Percentiles rank a stretch among this genome's conserved stretches.
Conservation (phyloP, 1,284 basidiomycete genomes). For the Trichosporon asahii region DNA sequence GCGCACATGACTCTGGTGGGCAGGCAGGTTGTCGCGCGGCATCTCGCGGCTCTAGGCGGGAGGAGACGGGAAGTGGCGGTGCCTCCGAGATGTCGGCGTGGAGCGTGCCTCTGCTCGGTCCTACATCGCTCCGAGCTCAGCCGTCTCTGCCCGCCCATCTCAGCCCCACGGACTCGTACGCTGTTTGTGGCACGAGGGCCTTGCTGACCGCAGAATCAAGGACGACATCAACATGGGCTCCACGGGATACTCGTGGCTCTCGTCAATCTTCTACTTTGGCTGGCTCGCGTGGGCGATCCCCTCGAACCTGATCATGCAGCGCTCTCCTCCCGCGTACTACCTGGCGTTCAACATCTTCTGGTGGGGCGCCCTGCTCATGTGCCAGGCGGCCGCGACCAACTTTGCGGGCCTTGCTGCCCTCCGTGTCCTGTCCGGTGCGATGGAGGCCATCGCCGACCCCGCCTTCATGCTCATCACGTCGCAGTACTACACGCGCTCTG, state of each 20-base stretch:
- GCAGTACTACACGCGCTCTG: conserved; percentile 47
- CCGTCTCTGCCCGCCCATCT: background rate
- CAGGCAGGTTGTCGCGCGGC: background rate
- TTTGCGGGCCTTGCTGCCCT: conserved; percentile 53
- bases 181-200: background rate
- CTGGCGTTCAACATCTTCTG: conserved; percentile 55
- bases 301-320: conserved; percentile 56
- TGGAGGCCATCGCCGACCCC: conserved; percentile 54
- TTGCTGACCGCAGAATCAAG: conserved; percentile 33
- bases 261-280: conserved; percentile 55
- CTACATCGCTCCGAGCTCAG: background rate
- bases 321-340: conserved; percentile 54
- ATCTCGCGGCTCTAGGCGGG: background rate
- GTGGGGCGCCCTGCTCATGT: conserved; percentile 52
- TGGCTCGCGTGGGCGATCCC: conserved; percentile 57
- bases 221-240: conserved; percentile 43
- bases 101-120: background rate
- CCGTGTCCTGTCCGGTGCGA: conserved; percentile 53
- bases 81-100: background rate
- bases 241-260: conserved; percentile 48
- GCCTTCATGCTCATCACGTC: conserved; percentile 42
- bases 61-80: background rate
- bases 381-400: conserved; percentile 53
- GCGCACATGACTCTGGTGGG: background rate
- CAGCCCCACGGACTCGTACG: no score